Evolutionary conservation across 1,139 yeast species (phyloP).

Genomic region (Cylindricascospora bacillispora): DNA sequence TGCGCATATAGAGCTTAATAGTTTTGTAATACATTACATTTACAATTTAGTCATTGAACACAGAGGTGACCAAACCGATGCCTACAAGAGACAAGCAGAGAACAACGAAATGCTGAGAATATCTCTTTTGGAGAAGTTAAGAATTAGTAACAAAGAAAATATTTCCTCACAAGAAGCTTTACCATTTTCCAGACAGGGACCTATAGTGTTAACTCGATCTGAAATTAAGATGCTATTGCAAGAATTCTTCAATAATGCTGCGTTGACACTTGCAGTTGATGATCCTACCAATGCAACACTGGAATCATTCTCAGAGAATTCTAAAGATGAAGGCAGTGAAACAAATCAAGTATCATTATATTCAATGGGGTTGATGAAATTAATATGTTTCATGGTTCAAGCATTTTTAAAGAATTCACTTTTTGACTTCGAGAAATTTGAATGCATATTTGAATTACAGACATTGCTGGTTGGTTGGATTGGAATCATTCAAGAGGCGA

Average conservation of each 20-base stretch:
- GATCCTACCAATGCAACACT: slow-evolving; percentile 2
- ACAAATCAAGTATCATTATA: slow-evolving; percentile 29
- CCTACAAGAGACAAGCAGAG: slow-evolving; percentile 3
- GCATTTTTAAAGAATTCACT: slow-evolving; percentile 35
- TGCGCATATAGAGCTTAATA: slow-evolving; percentile 43
- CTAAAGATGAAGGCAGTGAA: slow-evolving; percentile 29
- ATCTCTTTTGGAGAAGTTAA: slow-evolving; percentile 6
- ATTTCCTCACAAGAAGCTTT: not conserved
- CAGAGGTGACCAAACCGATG: slow-evolving; percentile 31
- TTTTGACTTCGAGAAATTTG: slow-evolving; percentile 33
- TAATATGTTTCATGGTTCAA: slow-evolving; percentile 50
- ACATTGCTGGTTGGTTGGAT: slow-evolving; percentile 51
- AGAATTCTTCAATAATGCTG: slow-evolving; percentile 48
- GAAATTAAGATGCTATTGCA: slow-evolving; percentile 58
- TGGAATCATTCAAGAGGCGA: slow-evolving; percentile 38
- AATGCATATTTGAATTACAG: slow-evolving; percentile 45
- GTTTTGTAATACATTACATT: slow-evolving; percentile 45
- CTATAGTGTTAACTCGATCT: slow-evolving; percentile 37
- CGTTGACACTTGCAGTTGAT: slow-evolving; percentile 32
- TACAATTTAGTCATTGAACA: slow-evolving; percentile 44
- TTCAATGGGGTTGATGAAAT: slow-evolving; percentile 38
- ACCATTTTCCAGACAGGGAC: slow-evolving; percentile 43
- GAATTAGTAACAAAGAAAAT: slow-evolving; percentile 10
- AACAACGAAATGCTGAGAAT: not conserved
- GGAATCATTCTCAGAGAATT: slow-evolving; percentile 3